These are phyloP conservation scores for Coemansia sp. DNA, from an alignment of 192 early-diverging fungal genomes.

Conservation along the genomic window DNA sequence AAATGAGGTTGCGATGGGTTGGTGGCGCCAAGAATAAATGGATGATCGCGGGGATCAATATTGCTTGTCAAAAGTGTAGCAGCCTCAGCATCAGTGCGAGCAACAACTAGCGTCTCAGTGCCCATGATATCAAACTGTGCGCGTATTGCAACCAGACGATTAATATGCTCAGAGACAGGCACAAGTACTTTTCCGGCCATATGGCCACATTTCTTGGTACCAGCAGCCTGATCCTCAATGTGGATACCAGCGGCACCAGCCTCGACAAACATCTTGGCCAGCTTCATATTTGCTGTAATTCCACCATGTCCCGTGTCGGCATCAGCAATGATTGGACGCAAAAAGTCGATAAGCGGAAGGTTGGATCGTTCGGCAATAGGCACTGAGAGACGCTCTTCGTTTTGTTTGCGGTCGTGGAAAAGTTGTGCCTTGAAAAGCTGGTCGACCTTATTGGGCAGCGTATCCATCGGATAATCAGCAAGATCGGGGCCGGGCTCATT, in stretches of 20 bases:
- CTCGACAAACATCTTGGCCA: slow-evolving; percentile 97
- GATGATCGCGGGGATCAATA: slow-evolving; percentile 93
- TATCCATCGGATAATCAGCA: slow-evolving; percentile 98
- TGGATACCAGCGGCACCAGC: slow-evolving; percentile 95
- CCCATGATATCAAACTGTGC: slow-evolving; percentile 99
- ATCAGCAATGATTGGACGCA: slow-evolving; percentile 95
- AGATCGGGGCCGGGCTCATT: slow-evolving; percentile 98
- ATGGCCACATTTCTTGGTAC: slow-evolving; percentile 98
- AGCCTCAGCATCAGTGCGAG: slow-evolving; percentile 96
- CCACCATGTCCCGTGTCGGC: slow-evolving; percentile 98
- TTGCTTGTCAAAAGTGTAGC: slow-evolving; percentile 95
- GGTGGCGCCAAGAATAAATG: slow-evolving; percentile 92
- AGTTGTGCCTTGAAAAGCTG: slow-evolving; percentile 95
- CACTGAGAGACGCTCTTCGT: slow-evolving; percentile 78
- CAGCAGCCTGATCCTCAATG: slow-evolving; percentile 88
- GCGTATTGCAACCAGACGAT: slow-evolving; percentile 90
- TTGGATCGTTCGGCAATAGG: slow-evolving; percentile 66
- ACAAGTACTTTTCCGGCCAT: slow-evolving; percentile 99
- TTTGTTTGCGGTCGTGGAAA: slow-evolving; percentile 97
- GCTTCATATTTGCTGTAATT: slow-evolving; percentile 96
- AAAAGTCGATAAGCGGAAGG: slow-evolving; percentile 77
- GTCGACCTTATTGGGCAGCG: slow-evolving; percentile 98
- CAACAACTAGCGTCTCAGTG: slow-evolving; percentile 88
- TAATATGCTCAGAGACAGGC: slow-evolving; percentile 96
- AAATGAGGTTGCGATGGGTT: slow-evolving; percentile 74